These are phyloP conservation scores for Russula griseocarnosa DNA, from an alignment of 768 basidiomycete species.

Conservation along the genomic window DNA sequence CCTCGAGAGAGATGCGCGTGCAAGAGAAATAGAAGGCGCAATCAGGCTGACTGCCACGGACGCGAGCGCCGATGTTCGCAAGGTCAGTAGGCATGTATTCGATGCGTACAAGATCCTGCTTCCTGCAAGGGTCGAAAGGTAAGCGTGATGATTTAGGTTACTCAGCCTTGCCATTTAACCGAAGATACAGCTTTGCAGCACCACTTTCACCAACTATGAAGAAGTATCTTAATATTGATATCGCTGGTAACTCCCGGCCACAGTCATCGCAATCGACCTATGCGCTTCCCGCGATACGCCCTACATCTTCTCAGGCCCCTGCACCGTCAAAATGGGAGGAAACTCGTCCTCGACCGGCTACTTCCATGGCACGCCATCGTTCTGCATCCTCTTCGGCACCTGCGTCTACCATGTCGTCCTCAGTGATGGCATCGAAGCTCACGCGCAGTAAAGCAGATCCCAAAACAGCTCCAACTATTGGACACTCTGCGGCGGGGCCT, in stretches of 20 bases:
- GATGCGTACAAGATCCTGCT: conserved; percentile 70
- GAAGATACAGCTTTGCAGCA: conserved; percentile 53
- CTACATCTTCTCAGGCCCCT: conserved; percentile 20
- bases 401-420: background rate
- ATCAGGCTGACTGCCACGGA: conserved; percentile 67
- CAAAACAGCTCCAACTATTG: background rate
- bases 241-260: conserved; percentile 23
- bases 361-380: conserved; percentile 19
- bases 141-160: conserved; percentile 27
- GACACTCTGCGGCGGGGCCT: background rate
- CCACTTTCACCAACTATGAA: conserved; percentile 73
- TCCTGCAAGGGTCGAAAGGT: conserved; percentile 67
- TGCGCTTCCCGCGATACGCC: conserved; percentile 15
- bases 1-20: conserved; percentile 62
- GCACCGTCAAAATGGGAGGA: conserved; percentile 12
- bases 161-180: conserved; percentile 19
- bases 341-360: conserved; percentile 22
- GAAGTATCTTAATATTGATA: conserved; percentile 28
- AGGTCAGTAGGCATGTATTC: conserved; percentile 64
- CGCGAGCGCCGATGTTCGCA: conserved; percentile 71
- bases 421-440: background rate
- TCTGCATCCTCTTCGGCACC: conserved; percentile 18
- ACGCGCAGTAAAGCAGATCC: conserved; percentile 16
- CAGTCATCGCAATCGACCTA: conserved; percentile 22
- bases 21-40: conserved; percentile 62